Conservation (phyloP, 495 filamentous ascomycete species). For the Neurospora pannonica region DNA sequence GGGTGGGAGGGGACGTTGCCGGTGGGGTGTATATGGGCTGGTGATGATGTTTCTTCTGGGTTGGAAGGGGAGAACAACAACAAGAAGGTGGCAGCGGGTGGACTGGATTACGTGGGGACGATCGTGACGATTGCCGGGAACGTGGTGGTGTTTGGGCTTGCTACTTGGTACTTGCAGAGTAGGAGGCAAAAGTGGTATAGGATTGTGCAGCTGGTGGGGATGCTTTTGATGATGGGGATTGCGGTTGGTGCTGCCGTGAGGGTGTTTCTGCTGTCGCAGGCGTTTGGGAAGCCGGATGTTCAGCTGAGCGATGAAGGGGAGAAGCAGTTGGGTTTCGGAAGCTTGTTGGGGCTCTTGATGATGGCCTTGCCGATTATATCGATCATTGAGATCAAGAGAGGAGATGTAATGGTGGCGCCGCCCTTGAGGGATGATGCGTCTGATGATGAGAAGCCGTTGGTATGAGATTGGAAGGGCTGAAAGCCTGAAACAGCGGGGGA, state of each 20-base stretch:
- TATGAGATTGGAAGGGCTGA: background rate
- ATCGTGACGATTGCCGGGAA: conserved; percentile 43
- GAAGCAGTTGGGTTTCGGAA: conserved; percentile 49
- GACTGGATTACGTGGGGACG: conserved; percentile 39
- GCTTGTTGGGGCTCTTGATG: conserved; percentile 44
- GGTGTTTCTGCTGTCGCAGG: conserved; percentile 40
- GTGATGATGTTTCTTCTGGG: conserved; percentile 1
- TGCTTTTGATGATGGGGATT: conserved; percentile 39
- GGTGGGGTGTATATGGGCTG: conserved; percentile 43
- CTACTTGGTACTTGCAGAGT: conserved; percentile 48
- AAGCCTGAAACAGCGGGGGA: background rate
- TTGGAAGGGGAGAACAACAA: background rate
- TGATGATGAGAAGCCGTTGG: conserved; percentile 16
- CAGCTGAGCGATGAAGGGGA: conserved; percentile 37
- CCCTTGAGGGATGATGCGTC: conserved; percentile 21
- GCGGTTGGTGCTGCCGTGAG: conserved; percentile 40
- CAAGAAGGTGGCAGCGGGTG: conserved; percentile 22
- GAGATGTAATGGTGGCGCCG: conserved; percentile 38
- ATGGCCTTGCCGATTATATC: conserved; percentile 45
- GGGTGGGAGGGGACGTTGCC: conserved; percentile 41
- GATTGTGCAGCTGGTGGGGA: conserved; percentile 33
- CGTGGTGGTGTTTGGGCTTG: conserved; percentile 38
- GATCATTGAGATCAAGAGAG: conserved; percentile 44
- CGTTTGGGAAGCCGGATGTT: conserved; percentile 38
- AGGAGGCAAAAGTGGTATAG: conserved; percentile 36